Base-by-base conservation (phyloP, 495 filamentous ascomycete genomes). In the Thermothielavioides terrestris region DNA sequence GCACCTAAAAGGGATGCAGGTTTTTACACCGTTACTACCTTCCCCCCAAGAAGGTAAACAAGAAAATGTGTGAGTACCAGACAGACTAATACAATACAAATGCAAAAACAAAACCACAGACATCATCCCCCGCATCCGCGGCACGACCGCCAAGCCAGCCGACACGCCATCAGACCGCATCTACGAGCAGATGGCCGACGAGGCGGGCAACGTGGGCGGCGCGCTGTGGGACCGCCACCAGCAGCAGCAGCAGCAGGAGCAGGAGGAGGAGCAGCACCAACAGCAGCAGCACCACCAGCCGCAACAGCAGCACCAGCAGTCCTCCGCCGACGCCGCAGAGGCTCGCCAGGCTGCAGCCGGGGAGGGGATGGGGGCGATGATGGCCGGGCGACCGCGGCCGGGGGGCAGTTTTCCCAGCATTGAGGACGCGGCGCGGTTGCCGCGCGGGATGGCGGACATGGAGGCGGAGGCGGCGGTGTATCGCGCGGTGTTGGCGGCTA, bases 131-230 rank as follows among this genome's bases (percentile, higher is more conserved):
- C 70, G 92, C 34, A 73, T 73, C 43, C 52, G 57, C 14, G 66
- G 68, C 11, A 48, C 52, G 25, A 74, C 66, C 14, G 69, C 61
- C 38, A 76, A 75, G 56, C 55, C 64, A 17, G 71, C 72, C 10
- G 68, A 75, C 46, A 73, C 74, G 5, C 61, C 68, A n/a, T 67
- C 70, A 15, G 77, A 82, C 52, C 69, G 68, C 54, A 77, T 97
- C 42, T 95, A 97, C 68, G 78, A 81, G 47, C 70, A 84, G 73
- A 72, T 96, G 66, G 89, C 94, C 61, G 80, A 76, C 28, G 88
- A 94, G 63, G 85, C 87, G 53, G 91, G 89, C 9, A 83, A 96
- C 70, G 69, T 96, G n/a, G 81, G 81, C 11, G 74, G 72, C 36
- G 76, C 74, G 43, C 65, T 77, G 58, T 73, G 71, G 63, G 78